phyloP scores from a whole-genome alignment of 257 asterid genomes.

The Petunia secreta region DNA sequence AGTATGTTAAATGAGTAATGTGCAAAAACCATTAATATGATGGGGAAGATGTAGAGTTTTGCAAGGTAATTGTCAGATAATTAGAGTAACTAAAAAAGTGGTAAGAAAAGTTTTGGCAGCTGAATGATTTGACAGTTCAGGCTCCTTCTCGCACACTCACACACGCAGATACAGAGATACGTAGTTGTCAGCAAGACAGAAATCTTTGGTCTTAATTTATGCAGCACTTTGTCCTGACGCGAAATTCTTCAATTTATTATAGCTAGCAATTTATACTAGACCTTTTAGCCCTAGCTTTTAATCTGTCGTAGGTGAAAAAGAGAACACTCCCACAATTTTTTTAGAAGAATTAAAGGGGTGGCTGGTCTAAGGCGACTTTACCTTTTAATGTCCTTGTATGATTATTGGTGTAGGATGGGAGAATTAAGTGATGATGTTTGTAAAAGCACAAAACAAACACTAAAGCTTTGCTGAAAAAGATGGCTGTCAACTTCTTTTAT shows the following conservation, averaged over 20 bases:
- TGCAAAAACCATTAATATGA: too few species aligned
- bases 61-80: background rate
- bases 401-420: background rate
- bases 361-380: too few species aligned
- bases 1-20: too few species aligned
- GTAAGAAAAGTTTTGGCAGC: background rate
- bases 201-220: constrained; percentile 50
- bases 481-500: constrained; percentile 59
- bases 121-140: constrained; percentile 68
- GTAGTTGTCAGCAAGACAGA: constrained; percentile 62
- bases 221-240: constrained; percentile 48
- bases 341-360: background rate
- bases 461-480: constrained; percentile 57
- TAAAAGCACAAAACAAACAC: constrained; percentile 2
- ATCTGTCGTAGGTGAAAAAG: background rate
- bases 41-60: too few species aligned
- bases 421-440: background rate
- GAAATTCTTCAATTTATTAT: constrained; percentile 28
- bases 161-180: constrained; percentile 61
- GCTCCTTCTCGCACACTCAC: constrained; percentile 38
- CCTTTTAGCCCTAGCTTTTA: background rate
- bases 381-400: background rate
- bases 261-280: background rate
- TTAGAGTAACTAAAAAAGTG: background rate
- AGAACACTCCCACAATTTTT: background rate